phyloP scores from a whole-genome alignment of 1,284 basidiomycete species.

The Entoloma clypeatum region DNA sequence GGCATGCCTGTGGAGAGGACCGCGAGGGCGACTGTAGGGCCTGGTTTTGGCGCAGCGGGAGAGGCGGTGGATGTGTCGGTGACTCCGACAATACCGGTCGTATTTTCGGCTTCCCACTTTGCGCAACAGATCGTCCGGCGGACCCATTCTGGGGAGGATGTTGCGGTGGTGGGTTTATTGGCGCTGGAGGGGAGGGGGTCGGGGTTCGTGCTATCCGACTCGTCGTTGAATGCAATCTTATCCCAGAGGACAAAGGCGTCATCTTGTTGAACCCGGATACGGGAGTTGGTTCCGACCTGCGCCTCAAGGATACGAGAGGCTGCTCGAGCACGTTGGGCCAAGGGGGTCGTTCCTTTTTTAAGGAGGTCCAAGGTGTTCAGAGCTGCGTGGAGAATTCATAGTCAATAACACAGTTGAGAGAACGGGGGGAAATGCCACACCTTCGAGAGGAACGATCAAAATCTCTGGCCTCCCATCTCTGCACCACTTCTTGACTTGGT shows the following conservation, averaged over 20 bases:
- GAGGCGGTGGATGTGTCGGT: not conserved
- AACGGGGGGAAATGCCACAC: slow-evolving; percentile 40
- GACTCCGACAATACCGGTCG: not conserved
- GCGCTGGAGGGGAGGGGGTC: too few species aligned
- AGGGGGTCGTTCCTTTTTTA: slow-evolving; percentile 80
- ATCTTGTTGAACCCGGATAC: slow-evolving; percentile 74
- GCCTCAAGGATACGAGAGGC: slow-evolving; percentile 81
- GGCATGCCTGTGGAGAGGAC: too few species aligned
- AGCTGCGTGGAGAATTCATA: slow-evolving; percentile 41
- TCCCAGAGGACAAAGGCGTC: slow-evolving; percentile 80
- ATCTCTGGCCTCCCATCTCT: slow-evolving; percentile 65
- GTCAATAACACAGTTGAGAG: slow-evolving; percentile 8
- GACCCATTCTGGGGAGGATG: slow-evolving; percentile 70
- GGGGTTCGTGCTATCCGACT: slow-evolving; percentile 9
- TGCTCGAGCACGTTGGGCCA: slow-evolving; percentile 78
- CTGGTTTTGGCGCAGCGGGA: slow-evolving; percentile 25
- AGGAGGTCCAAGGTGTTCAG: slow-evolving; percentile 90
- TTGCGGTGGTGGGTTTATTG: slow-evolving; percentile 10
- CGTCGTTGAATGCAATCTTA: slow-evolving; percentile 46
- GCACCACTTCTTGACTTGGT: slow-evolving; percentile 80
- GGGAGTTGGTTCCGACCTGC: slow-evolving; percentile 73
- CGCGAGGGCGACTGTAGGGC: slow-evolving; percentile 63
- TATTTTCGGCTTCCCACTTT: slow-evolving; percentile 61
- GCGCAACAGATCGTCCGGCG: slow-evolving; percentile 77
- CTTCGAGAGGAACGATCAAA: slow-evolving; percentile 83